Evolutionary conservation across 1,284 basidiomycete species (phyloP), one percentile per base, ranked within the genome.

Genomic region (Tilletia walkeri): DNA sequence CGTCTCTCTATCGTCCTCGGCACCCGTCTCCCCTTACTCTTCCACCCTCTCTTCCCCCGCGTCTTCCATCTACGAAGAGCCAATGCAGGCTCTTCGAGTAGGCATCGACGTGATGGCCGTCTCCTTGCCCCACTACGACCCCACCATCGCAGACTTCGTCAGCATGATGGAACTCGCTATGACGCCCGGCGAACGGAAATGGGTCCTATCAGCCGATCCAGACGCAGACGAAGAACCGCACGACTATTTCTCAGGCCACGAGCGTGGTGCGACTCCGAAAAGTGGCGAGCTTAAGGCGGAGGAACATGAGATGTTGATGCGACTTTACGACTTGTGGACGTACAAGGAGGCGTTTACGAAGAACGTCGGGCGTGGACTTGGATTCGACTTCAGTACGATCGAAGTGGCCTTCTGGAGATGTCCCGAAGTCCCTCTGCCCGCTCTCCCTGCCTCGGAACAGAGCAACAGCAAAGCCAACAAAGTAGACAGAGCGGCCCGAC

Each of bases 331-430:
- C 20, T 65, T 82, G 12, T 83, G 82, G 82, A 83, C 82, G 63
- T 72, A 80, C 71, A 83, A 83, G 66, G 82, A 83, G 65, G 82
- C 82, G 6, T 77, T 76, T 30, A 83, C 82, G 1, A 83, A 83
- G 68, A 74, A 74, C 24, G 45, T 80, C 10, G 82, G 82, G 18
- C 20, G 69, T 30, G 82, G 82, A 4, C 69, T 83, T 24, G 80
- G 80, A 2, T 82, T 78, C 65, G 82, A 83, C 53, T 83, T 83
- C 65, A 48, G 16, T 0, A 67, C 59, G 2, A 70, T 82, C 24
- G 68, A 82, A 47, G 53, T 82, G 10, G 48, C 66, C n/a, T 72
- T 80, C 24, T 69, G 72, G 53, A 34, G 59, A 3, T 63, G 59
- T 63, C 34, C 36, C 6, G 36, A 20, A 6, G 59, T 63, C 4